Percentiles rank a stretch among this genome's conserved stretches.
Evolutionary conservation across 139 green algal genomes (phyloP).

Genomic region (Chlorokybus atmophyticus): DNA sequence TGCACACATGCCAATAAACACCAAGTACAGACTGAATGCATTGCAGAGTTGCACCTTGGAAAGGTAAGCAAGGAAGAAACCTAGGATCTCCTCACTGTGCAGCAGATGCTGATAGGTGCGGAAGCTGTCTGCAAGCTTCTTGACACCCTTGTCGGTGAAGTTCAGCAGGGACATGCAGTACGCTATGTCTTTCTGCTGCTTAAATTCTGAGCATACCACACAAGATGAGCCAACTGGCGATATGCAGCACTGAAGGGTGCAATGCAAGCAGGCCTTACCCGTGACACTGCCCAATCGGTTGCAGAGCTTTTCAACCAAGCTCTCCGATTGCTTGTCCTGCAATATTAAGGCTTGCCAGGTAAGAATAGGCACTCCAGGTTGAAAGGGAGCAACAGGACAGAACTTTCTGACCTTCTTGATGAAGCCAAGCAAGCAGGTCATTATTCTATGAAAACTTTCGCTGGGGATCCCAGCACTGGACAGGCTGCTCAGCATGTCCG

Average conservation of each 20-base stretch:
- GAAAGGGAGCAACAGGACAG: not conserved
- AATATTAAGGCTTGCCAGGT: not conserved
- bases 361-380: constrained; percentile 5
- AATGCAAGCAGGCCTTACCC: no score
- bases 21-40: not conserved
- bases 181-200: constrained; percentile 65
- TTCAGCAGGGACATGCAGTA: constrained; percentile 66
- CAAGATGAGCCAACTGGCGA: not conserved
- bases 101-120: constrained; percentile 63
- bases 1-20: not conserved
- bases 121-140: constrained; percentile 53
- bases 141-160: constrained; percentile 68
- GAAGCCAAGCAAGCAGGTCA: constrained; percentile 53
- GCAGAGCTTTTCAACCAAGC: constrained; percentile 60
- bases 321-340: constrained; percentile 56
- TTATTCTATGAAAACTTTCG: constrained; percentile 21
- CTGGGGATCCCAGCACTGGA: constrained; percentile 7
- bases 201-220: constrained; percentile 10
- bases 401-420: constrained; percentile 49
- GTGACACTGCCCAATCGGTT: no score
- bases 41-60: constrained; percentile 16
- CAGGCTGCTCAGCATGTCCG: constrained; percentile 72
- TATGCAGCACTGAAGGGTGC: not conserved
- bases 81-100: constrained; percentile 42
- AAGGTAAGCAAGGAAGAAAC: constrained; percentile 5